Base-by-base conservation (phyloP, 1,284 basidiomycete genomes). In the Phellopilus nigrolimitatus region DNA sequence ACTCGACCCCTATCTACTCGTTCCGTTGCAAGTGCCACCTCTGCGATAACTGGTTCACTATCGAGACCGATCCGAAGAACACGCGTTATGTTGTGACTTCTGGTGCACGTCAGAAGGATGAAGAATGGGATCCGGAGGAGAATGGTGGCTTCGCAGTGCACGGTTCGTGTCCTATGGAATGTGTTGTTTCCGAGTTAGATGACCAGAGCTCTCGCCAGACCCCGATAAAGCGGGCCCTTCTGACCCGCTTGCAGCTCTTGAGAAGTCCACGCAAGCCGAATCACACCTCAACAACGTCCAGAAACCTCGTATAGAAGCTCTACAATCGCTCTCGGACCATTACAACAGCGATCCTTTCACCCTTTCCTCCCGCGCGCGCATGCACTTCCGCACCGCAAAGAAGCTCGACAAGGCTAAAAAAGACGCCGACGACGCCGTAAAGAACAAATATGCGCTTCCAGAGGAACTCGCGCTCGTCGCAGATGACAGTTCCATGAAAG, bases 11-110 rank as follows among this genome's bases (percentile, higher is more conserved):
- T 2, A 97, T 99, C 49, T 98, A 76, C 66, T 88, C 84, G 0
- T 99, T 99, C 66, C 78, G 90, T 33, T 99, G 95, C 71, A 99
- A 98, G 74, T 99, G 97, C 64, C 92, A 97, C 65, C 70, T 95
- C 1, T 99, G 97, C 63, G 80, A 82, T 54, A 83, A 84, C 19
- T 93, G 89, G 88, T 98, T 99, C 57, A 95, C 97, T 70, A 94
- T 99, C 49, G 81, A 94, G 58, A 99, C 97, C 1, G 97, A 99
- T 64, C 97, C 95, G 0, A 88, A 95, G 92, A 97, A 97, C 61
- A 94, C 95, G 0, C 80, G 87, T 17, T 99, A 99, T 65, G 83
- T 95, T n/a, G 93, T 98, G 0, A 76, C 80, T 2, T 86, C 84
- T 22, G 97, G 97, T 5, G 95, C 94, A 8, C 75, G 86, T 53